These are phyloP conservation scores for Fusarium circinatum DNA, from an alignment of 2,329 filamentous ascomycete species.

Conservation along the genomic window DNA sequence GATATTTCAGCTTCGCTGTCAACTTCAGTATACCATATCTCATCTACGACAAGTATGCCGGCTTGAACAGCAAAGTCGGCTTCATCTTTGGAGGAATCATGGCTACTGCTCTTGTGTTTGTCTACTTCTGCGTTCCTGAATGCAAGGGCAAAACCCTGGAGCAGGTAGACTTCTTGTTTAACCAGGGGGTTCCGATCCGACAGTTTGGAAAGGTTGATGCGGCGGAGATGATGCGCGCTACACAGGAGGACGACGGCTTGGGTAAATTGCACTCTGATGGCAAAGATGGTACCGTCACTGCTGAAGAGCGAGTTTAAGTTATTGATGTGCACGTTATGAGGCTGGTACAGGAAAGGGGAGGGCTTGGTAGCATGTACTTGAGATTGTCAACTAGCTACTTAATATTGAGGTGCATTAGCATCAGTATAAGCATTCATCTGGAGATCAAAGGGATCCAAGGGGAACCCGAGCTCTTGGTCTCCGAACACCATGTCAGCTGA, in stretches of 20 bases:
- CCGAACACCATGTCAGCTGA: constrained; percentile 3
- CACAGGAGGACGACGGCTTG: neutral
- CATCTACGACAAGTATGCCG: constrained; percentile 31
- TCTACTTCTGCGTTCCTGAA: constrained; percentile 33
- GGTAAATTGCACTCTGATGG: neutral
- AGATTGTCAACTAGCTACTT: neutral
- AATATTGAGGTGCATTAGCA: neutral
- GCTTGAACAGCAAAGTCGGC: constrained; percentile 30
- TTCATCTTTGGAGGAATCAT: constrained; percentile 36
- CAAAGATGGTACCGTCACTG: neutral
- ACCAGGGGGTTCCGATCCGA: constrained; percentile 17
- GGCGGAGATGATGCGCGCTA: constrained; percentile 9
- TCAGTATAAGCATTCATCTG: constrained; percentile 34
- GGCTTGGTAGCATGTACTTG: neutral
- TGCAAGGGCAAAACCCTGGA: constrained; percentile 36
- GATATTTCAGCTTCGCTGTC: constrained; percentile 10
- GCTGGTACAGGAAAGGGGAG: too few species aligned
- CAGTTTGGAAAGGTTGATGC: constrained; percentile 33
- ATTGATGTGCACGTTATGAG: too few species aligned
- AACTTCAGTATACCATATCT: constrained; percentile 39
- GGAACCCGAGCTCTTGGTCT: constrained; percentile 10
- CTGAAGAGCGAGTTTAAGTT: neutral
- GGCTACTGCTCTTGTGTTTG: neutral
- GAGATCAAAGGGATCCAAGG: constrained; percentile 30
- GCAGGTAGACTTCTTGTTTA: constrained; percentile 36